phyloP scores from a whole-genome alignment of 2,329 filamentous ascomycete species.

The Hymenoscyphus fraxineus region DNA sequence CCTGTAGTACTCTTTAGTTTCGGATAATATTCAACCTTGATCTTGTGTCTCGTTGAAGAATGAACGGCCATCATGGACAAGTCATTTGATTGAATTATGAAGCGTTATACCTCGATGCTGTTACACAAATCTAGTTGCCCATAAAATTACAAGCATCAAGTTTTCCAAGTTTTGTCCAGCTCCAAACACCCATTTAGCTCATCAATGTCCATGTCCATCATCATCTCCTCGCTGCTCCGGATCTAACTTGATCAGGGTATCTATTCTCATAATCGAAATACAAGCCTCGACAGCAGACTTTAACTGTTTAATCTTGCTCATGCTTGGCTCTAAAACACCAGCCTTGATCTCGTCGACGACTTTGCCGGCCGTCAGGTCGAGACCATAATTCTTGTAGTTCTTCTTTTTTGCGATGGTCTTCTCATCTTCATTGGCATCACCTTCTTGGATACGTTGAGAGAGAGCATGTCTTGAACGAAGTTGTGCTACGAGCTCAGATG shows the following conservation, averaged over 20 bases:
- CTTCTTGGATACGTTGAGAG: conserved; percentile 85
- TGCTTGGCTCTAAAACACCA: conserved; percentile 91
- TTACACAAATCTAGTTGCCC: conserved; percentile 22
- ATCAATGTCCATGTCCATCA: conserved; percentile 80
- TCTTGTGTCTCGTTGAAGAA: no score
- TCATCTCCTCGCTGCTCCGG: conserved; percentile 74
- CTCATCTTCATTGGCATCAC: conserved; percentile 79
- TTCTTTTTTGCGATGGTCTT: conserved; percentile 90
- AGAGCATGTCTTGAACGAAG: conserved; percentile 90
- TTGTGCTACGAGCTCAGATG: conserved; percentile 91
- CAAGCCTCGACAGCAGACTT: conserved; percentile 98
- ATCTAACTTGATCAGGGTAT: conserved; percentile 97
- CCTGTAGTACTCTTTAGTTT: no score
- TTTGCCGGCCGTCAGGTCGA: conserved; percentile 84
- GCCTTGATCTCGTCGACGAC: conserved; percentile 92
- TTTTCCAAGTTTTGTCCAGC: conserved; percentile 10
- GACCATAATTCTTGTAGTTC: conserved; percentile 97
- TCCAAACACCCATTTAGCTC: conserved; percentile 15
- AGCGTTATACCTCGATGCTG: conserved; percentile 18
- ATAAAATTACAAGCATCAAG: conserved; percentile 30
- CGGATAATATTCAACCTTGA: no score
- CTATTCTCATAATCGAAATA: conserved; percentile 98
- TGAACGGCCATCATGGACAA: background rate
- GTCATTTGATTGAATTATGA: conserved; percentile 11
- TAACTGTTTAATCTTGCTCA: conserved; percentile 97